Percentiles rank a stretch among this genome's conserved stretches.
These are phyloP conservation scores for Wickerhamiella infanticola DNA, from an alignment of 1,139 yeast species.

Conservation along the genomic window DNA sequence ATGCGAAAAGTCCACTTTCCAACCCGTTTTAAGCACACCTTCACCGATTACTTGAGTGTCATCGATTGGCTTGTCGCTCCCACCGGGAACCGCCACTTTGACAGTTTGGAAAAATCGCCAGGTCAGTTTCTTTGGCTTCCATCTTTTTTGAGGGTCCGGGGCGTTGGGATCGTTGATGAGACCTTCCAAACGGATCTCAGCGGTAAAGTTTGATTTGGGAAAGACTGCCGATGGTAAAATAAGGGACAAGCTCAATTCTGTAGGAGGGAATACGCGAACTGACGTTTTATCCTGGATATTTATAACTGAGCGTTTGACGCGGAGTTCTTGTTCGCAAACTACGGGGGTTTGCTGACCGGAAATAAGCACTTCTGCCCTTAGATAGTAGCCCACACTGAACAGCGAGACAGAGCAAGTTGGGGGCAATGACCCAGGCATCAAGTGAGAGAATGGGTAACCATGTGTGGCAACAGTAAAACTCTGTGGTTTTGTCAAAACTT, in stretches of 20 bases:
- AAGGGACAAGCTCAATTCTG: slow-evolving; percentile 74
- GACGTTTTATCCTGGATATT: slow-evolving; percentile 80
- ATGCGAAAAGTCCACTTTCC: slow-evolving; percentile 82
- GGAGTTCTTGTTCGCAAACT: slow-evolving; percentile 47
- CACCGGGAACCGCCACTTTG: slow-evolving; percentile 26
- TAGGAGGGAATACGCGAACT: slow-evolving; percentile 86
- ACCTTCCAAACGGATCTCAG: slow-evolving; percentile 72
- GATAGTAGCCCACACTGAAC: slow-evolving; percentile 50
- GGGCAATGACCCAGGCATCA: slow-evolving; percentile 82
- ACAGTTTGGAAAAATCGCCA: slow-evolving; percentile 87
- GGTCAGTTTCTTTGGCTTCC: slow-evolving; percentile 81
- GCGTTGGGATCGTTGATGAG: slow-evolving; percentile 33
- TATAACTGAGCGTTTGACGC: slow-evolving; percentile 59
- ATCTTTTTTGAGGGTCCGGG: slow-evolving; percentile 36
- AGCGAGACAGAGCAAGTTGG: slow-evolving; percentile 50
- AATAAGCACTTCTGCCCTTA: slow-evolving; percentile 39
- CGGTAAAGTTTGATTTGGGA: slow-evolving; percentile 73
- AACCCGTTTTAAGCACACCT: slow-evolving; percentile 76
- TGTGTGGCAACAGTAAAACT: slow-evolving; percentile 41
- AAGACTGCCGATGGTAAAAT: slow-evolving; percentile 76
- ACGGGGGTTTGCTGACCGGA: slow-evolving; percentile 18
- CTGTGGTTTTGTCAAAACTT: slow-evolving; percentile 46
- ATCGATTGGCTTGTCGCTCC: slow-evolving; percentile 8
- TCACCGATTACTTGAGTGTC: slow-evolving; percentile 32
- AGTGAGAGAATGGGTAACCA: slow-evolving; percentile 86